These are phyloP conservation scores for Trichoderma cornu-damae DNA, from an alignment of 2,329 filamentous ascomycete species.

Conservation along the genomic window DNA sequence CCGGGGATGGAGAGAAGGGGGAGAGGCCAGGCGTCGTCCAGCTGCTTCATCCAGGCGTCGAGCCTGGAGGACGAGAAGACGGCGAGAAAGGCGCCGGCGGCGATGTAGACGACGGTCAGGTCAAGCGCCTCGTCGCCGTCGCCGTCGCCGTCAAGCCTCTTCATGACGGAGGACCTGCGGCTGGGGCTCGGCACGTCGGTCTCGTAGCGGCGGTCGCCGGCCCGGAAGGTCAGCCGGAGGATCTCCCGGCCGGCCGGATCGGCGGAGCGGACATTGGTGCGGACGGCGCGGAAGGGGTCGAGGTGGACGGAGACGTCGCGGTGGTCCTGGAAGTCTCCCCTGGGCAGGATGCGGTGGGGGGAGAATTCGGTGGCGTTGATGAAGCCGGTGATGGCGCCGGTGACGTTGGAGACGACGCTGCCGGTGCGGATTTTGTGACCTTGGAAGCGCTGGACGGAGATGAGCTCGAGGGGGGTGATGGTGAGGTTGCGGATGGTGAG, in stretches of 20 bases:
- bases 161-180: constrained; percentile 56
- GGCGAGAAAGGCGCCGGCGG: constrained; percentile 49
- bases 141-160: constrained; percentile 36
- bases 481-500: constrained; percentile 82
- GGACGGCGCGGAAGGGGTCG: constrained; percentile 61
- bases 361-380: constrained; percentile 39
- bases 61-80: constrained; percentile 69
- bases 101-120: constrained; percentile 64
- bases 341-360: constrained; percentile 35
- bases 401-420: constrained; percentile 43
- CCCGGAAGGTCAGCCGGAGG: constrained; percentile 69
- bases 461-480: constrained; percentile 64
- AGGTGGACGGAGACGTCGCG: constrained; percentile 60
- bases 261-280: constrained; percentile 52
- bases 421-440: constrained; percentile 39
- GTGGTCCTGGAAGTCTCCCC: constrained; percentile 53
- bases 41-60: constrained; percentile 72
- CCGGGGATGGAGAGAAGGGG: constrained; percentile 85
- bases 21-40: constrained; percentile 67
- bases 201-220: constrained; percentile 51
- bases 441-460: constrained; percentile 67
- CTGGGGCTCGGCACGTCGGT: constrained; percentile 65
- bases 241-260: constrained; percentile 56
- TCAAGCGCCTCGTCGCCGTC: constrained; percentile 44
- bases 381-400: constrained; percentile 39